Evolutionary conservation across 1,139 yeast species (phyloP).

Genomic region (Candida mesenterica): DNA sequence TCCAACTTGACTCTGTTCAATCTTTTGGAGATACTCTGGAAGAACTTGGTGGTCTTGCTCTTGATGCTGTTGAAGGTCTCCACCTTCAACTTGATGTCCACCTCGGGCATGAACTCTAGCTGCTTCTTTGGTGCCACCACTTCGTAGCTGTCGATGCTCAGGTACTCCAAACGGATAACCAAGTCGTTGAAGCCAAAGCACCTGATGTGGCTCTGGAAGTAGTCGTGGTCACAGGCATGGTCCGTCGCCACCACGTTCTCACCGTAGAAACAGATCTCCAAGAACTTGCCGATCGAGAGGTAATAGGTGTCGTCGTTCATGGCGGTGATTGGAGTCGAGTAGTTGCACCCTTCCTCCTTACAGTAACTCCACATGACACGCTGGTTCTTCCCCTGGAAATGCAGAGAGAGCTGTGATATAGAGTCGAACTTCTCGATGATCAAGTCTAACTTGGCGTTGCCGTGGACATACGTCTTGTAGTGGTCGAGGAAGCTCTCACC

Average conservation of each 20-base stretch:
- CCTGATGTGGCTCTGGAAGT: conserved; percentile 75
- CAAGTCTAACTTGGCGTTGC: conserved; percentile 77
- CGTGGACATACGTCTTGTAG: conserved; percentile 86
- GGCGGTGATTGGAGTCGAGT: conserved; percentile 75
- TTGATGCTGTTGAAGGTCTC: conserved; percentile 58
- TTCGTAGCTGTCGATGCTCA: conserved; percentile 71
- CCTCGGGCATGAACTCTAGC: conserved; percentile 70
- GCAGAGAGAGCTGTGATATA: conserved; percentile 55
- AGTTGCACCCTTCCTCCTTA: conserved; percentile 59
- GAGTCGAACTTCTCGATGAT: conserved; percentile 57
- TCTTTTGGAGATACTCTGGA: conserved; percentile 70
- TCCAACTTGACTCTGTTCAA: conserved; percentile 80
- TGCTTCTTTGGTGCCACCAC: conserved; percentile 75
- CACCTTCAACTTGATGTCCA: conserved; percentile 66
- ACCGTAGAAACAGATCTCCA: conserved; percentile 86
- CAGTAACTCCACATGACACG: conserved; percentile 93
- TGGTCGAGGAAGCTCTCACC: conserved; percentile 72
- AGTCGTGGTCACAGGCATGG: conserved; percentile 65
- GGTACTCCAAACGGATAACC: conserved; percentile 77
- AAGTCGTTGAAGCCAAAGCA: conserved; percentile 82
- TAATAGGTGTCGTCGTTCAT: conserved; percentile 90
- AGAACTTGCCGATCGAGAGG: conserved; percentile 87
- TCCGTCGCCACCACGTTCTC: conserved; percentile 46
- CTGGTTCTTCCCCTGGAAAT: conserved; percentile 43
- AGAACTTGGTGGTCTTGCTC: conserved; percentile 57